Base-by-base conservation (phyloP, 805 yeast genomes). In the Teunomyces tritomae region DNA sequence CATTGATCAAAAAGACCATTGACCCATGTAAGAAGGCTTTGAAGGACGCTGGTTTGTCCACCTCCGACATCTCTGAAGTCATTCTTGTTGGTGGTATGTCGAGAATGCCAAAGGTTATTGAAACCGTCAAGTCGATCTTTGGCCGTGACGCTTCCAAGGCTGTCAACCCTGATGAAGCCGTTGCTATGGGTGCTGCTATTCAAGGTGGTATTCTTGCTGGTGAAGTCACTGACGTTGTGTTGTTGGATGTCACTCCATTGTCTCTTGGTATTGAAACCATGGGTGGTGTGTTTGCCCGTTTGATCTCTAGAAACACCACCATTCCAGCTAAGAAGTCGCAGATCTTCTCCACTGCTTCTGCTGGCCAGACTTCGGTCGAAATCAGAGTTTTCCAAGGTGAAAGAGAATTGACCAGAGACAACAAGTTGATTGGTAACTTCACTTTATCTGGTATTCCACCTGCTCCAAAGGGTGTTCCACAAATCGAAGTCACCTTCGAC, bases 301-400 rank as follows among this genome's bases (percentile, higher is more conserved):
- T 87, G 71, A 87, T 87, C 68, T 84, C 87, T 76, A 85, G 95
- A 77, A 87, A 90, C 84, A 90, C 97, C 60, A 90, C 97, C 54
- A 89, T 90, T 58, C 97, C 97, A 73, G 89, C 96, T 62, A 89
- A 89, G 83, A 90, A 90, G 78, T 87, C 96, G 43, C 97, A 90
- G 79, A 84, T 90, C 64, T 90, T 91, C 64, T 54, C 57, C 39
- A 62, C 67, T 39, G 67, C 67, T 36, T 56, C 63, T 46, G 67
- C 65, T 39, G 66, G 67, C 42, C 67, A 62, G 53, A 62, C 67
- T 56, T 62, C 66, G 37, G 67, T 62, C 40, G 67, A 62, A 79
- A 90, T 90, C 77, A 86, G 97, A 78, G 97, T 90, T 52, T 91
- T 89, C 96, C 97, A 90, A 80, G 97, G 97, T 80, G 97, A 90